Evolutionary conservation across 2,329 filamentous ascomycete species (phyloP).

Genomic region (Plectosphaerella sp.): DNA sequence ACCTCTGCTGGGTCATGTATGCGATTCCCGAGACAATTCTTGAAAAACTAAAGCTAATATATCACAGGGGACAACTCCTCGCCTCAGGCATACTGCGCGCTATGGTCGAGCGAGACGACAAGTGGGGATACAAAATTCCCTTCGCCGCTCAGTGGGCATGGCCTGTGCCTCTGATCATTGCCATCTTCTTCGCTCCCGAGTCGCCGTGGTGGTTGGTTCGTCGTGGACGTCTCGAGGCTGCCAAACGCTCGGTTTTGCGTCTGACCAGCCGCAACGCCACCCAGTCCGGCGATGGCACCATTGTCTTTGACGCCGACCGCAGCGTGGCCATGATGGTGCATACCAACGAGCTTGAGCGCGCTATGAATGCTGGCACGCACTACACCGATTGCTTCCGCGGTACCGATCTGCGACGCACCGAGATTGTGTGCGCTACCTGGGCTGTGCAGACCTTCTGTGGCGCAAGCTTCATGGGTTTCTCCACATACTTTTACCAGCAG

Average conservation of each 20-base stretch:
- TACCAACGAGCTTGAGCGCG: conserved; percentile 43
- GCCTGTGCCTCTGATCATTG: conserved; percentile 37
- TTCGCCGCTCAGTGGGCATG: conserved; percentile 46
- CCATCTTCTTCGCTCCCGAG: conserved; percentile 40
- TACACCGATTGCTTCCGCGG: conserved; percentile 45
- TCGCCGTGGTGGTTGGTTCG: conserved; percentile 47
- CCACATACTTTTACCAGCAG: conserved; percentile 36
- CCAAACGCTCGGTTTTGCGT: conserved; percentile 30
- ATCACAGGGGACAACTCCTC: conserved; percentile 43
- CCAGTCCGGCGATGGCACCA: neutral
- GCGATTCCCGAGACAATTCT: too few species aligned
- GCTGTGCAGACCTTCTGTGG: conserved; percentile 36
- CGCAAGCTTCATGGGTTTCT: conserved; percentile 26
- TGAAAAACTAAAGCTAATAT: too few species aligned
- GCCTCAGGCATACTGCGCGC: conserved; percentile 36
- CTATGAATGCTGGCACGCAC: conserved; percentile 28
- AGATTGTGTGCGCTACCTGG: conserved; percentile 35
- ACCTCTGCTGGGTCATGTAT: conserved; percentile 45
- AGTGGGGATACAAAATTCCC: conserved; percentile 43
- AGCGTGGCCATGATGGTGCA: conserved; percentile 45
- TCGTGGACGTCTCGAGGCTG: conserved; percentile 30
- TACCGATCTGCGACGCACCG: conserved; percentile 38
- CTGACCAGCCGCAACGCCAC: conserved; percentile 27
- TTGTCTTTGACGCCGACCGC: conserved; percentile 32
- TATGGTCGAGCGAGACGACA: conserved; percentile 27